Conservation (phyloP, 2,329 filamentous ascomycete genomes). For the Colletotrichum australisinense region DNA sequence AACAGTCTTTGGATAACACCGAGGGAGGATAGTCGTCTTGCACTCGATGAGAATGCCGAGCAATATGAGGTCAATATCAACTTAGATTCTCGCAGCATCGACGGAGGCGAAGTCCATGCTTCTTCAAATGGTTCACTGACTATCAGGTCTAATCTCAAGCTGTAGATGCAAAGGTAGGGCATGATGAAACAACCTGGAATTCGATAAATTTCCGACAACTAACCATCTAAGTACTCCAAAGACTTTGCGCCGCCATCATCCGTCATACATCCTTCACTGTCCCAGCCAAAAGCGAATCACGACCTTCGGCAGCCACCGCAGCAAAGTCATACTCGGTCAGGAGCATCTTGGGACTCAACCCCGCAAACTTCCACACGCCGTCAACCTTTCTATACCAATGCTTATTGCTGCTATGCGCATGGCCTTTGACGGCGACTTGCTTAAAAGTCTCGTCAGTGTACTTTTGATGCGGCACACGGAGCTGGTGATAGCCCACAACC, state of each 20-base stretch:
- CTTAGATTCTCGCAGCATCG: no score
- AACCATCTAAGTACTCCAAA: not conserved
- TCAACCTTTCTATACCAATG: slow-evolving; percentile 68
- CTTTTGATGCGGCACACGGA: slow-evolving; percentile 71
- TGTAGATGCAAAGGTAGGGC: no score
- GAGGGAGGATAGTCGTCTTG: no score
- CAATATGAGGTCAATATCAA: no score
- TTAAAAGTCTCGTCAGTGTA: slow-evolving; percentile 63
- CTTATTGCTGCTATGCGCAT: slow-evolving; percentile 67
- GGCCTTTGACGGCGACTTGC: slow-evolving; percentile 67
- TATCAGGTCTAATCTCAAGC: no score
- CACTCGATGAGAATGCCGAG: no score
- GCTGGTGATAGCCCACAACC: slow-evolving; percentile 68
- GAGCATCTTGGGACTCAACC: slow-evolving; percentile 64
- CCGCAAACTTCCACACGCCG: slow-evolving; percentile 71
- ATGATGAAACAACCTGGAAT: no score
- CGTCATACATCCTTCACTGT: not conserved
- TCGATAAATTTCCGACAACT: no score
- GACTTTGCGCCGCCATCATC: not conserved
- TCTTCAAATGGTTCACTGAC: no score
- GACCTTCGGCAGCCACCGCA: slow-evolving; percentile 54
- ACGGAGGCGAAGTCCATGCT: no score
- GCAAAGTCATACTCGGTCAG: slow-evolving; percentile 70
- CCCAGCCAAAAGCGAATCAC: slow-evolving; percentile 26
- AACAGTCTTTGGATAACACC: no score